Percentiles rank a stretch among this genome's conserved stretches.
phyloP scores from a whole-genome alignment of 441 rosid genomes.

The Codiaeum variegatum region DNA sequence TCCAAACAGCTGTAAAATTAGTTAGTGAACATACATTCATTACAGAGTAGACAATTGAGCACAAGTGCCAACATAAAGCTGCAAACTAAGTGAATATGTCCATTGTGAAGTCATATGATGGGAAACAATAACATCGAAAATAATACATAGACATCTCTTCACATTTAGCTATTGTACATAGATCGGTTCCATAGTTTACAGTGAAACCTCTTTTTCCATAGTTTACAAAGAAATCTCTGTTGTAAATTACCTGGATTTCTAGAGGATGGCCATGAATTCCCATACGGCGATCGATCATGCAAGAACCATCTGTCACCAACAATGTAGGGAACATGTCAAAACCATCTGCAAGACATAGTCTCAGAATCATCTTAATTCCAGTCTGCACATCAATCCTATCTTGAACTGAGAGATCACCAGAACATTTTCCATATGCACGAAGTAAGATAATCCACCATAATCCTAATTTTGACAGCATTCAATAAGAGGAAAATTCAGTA shows the following conservation, averaged over 20 bases:
- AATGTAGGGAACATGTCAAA: slow-evolving; percentile 95
- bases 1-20: not conserved
- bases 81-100: not conserved
- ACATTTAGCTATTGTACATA: not conserved
- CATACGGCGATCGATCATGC: slow-evolving; percentile 96
- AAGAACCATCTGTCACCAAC: slow-evolving; percentile 87
- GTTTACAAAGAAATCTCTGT: not conserved
- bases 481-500: slow-evolving; percentile 9
- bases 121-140: not conserved
- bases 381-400: slow-evolving; percentile 95
- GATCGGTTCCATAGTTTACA: not conserved
- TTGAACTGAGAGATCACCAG: slow-evolving; percentile 82
- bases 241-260: slow-evolving; percentile 68
- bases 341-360: slow-evolving; percentile 82
- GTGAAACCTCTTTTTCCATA: too few relatives aligned
- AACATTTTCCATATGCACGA: slow-evolving; percentile 81
- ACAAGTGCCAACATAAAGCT: not conserved
- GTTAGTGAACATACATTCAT: not conserved
- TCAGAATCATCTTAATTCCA: slow-evolving; percentile 85
- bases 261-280: slow-evolving; percentile 95
- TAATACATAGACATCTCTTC: not conserved
- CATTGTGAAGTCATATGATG: not conserved
- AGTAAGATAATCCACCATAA: slow-evolving; percentile 94
- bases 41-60: not conserved
- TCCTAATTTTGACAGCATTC: slow-evolving; percentile 38